Evolutionary conservation across 495 filamentous ascomycete genomes (phyloP).

Genomic region (Neurospora sp.): DNA sequence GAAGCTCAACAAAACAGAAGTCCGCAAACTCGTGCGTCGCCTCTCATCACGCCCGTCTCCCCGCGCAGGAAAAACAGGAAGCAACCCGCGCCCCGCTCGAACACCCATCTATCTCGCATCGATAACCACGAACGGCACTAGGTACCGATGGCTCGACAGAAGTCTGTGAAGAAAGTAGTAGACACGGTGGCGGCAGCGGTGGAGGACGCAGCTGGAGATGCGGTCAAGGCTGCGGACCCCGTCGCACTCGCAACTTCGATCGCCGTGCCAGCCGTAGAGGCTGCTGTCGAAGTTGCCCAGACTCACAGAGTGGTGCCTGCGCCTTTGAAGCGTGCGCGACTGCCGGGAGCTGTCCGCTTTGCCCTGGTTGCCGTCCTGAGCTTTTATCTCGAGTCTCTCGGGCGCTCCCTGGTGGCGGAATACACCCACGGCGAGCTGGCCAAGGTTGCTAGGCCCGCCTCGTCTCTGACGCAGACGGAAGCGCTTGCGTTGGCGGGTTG

Average conservation of each 20-base stretch:
- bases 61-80: background rate
- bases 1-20: background rate
- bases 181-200: background rate
- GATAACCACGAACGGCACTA: background rate
- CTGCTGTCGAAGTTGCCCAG: background rate
- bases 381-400: conserved; percentile 45
- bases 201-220: background rate
- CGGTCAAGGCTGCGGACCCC: background rate
- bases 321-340: conserved; percentile 13
- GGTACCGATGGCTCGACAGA: background rate
- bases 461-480: conserved; percentile 51
- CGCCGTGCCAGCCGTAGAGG: background rate
- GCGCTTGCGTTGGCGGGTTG: conserved; percentile 52
- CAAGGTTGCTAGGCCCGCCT: conserved; percentile 48
- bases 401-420: conserved; percentile 44
- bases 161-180: background rate
- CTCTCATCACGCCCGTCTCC: background rate
- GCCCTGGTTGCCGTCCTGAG: conserved; percentile 54
- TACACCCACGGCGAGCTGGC: conserved; percentile 47
- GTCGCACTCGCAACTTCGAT: background rate
- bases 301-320: background rate
- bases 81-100: background rate
- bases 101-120: background rate
- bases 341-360: conserved; percentile 51
- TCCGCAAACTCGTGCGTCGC: background rate